Base-by-base conservation (phyloP, 495 filamentous ascomycete species). In the Recurvomyces mirabilis region DNA sequence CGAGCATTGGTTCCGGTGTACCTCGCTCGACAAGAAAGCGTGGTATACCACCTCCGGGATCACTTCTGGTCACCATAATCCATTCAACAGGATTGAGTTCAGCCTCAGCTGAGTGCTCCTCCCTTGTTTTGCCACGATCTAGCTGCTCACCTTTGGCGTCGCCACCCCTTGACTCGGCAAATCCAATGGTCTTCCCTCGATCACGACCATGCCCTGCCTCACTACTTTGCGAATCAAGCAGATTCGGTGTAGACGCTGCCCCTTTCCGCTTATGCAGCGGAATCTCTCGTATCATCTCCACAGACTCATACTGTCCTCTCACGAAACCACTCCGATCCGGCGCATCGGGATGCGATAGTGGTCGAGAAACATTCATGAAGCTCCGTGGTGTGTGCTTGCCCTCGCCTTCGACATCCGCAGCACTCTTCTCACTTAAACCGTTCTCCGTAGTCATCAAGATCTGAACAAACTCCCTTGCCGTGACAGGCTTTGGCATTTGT, bases 51-150 rank as follows among this genome's bases (percentile, higher is more conserved):
- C 89, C 91, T 18, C 91, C 89, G 0, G 89, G 89, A 52, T 95
- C 87, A 60, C 81, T 87, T n/a, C 89, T 69, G 1, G 89, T 94
- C 18, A 95, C 76, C 91, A 95, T 94, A 26, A 94, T 77, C 89
- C 89, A 96, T 61, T 95, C 89, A 12, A 95, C 77, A 0, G 82
- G 81, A 42, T 77, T 81, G 24, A 63, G 56, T 37, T 75, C 74
- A 21, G 70, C 59, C 7, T 74, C 69, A 22, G 72, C 71, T 13
- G 61, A 54, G 4, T 68, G 62, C 15, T 58, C 56, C 2, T 68
- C 64, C 15, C 63, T 64, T 10, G 46, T 51, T 1, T 42, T 48
- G 29, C 21, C 21, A 35, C 9, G 18, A 46, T 73, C 65, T 31
- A 61, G 43, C 41, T 51, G 54, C 33, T 67, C 64, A 11, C 62